Evolutionary conservation across 495 filamentous ascomycete species (phyloP), one percentile per base, ranked within the genome.

Genomic region (Poronia punctata): DNA sequence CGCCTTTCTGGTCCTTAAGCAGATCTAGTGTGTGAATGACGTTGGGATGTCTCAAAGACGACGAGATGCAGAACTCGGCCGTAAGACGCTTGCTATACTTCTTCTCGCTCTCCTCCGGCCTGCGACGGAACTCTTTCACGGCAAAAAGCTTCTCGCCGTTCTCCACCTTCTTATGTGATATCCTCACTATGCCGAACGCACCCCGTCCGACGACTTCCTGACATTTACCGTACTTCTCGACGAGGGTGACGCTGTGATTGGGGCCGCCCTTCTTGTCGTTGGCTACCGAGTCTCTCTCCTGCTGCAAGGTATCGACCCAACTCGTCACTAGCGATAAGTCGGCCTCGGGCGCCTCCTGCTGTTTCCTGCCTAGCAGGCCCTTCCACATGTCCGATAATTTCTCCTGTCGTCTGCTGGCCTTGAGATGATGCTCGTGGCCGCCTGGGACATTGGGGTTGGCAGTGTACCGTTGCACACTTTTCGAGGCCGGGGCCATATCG

Each of bases 41-140:
- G 59, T 99, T 99, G 7, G 90, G 92, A 57, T 99, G 92, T 31
- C 88, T 85, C 14, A 99, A 74, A 14, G 89, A 93, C 0, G 92
- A 96, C 2, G 90, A 96, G 51, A 99, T 97, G 65, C 93, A 99
- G 61, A 99, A 99, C 59, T 99, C 92, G 21, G 92, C 86, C n/a
- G 88, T 99, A 27, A 99, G 71, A 9, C 92, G 83, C 60, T 99
- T 99, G 69, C 92, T 88, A 57, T 99, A 99, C 61, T 95, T 93
- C 70, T 93, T 94, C 42, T 82, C 78, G 7, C 85, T 88, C 64
- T 99, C 93, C 48, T 92, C 84, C 4, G 93, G 93, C 12, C 90
- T 76, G 35, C 89, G 83, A 21, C 88, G 86, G 66, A 99, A 99
- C 57, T 97, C 92, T 62, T 99, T 99, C 56, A 99, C 90, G 31